These are phyloP conservation scores for Dothistroma pini DNA, from an alignment of 2,329 filamentous ascomycete species.

Conservation along the genomic window DNA sequence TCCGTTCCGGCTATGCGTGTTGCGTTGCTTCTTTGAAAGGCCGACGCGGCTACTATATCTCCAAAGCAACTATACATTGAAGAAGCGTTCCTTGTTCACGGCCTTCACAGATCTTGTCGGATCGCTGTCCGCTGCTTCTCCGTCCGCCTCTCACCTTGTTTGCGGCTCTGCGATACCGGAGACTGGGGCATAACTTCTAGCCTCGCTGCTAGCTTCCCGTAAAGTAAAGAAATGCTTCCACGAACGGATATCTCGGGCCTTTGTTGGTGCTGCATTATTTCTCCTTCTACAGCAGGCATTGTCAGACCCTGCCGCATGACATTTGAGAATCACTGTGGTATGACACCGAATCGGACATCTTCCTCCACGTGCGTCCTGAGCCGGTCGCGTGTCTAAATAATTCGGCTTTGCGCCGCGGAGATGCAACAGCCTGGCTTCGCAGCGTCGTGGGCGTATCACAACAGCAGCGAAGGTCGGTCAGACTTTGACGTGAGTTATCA, in stretches of 20 bases:
- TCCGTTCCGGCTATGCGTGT: neutral
- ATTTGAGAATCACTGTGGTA: neutral
- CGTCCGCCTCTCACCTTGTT: neutral
- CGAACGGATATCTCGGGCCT: neutral
- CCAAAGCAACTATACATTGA: neutral
- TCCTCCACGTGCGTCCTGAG: neutral
- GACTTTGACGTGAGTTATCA: conserved; percentile 16
- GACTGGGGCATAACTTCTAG: neutral
- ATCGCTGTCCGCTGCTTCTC: neutral
- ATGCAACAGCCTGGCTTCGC: neutral
- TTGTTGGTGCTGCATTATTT: neutral
- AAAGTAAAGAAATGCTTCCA: neutral
- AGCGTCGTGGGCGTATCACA: neutral
- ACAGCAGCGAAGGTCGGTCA: neutral
- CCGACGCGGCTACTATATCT: neutral
- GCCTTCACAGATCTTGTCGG: neutral
- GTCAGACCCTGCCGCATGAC: neutral
- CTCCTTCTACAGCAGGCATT: neutral
- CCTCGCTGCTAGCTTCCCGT: neutral
- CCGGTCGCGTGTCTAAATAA: neutral
- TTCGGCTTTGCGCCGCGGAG: neutral
- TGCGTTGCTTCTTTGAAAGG: neutral
- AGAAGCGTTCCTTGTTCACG: neutral
- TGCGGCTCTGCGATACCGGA: neutral
- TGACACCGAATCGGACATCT: neutral